These are phyloP conservation scores for Cadophora sp. DNA, from an alignment of 2,329 filamentous ascomycete species.

Conservation along the genomic window DNA sequence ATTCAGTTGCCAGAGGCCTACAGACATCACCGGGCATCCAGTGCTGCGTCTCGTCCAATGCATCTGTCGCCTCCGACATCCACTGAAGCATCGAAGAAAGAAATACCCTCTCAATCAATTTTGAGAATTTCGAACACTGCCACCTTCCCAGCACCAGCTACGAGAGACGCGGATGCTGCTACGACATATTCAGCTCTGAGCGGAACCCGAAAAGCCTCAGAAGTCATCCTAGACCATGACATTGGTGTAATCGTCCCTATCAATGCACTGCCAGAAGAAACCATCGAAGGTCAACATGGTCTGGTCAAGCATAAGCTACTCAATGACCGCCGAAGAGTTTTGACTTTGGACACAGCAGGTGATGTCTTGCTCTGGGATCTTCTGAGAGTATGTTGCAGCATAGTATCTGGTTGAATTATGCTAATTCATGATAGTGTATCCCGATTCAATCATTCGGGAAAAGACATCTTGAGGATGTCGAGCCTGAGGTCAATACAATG, in stretches of 20 bases:
- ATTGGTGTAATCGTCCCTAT: slow-evolving; percentile 64
- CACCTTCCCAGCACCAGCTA: slow-evolving; percentile 66
- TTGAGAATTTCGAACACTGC: slow-evolving; percentile 86
- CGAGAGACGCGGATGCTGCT: slow-evolving; percentile 61
- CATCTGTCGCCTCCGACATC: slow-evolving; percentile 46
- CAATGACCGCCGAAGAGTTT: slow-evolving; percentile 86
- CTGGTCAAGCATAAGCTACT: slow-evolving; percentile 91
- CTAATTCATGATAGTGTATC: slow-evolving; percentile 66
- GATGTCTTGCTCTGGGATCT: slow-evolving; percentile 97
- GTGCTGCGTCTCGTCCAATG: slow-evolving; percentile 48
- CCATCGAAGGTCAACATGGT: slow-evolving; percentile 93
- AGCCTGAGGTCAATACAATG: slow-evolving; percentile 82
- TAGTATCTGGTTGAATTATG: slow-evolving; percentile 30
- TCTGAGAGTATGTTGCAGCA: slow-evolving; percentile 65
- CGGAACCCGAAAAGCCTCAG: slow-evolving; percentile 61
- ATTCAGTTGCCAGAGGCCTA: slow-evolving; percentile 68
- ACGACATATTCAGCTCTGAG: slow-evolving; percentile 55
- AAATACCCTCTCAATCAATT: slow-evolving; percentile 79
- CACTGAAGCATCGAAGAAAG: slow-evolving; percentile 55
- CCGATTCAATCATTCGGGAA: slow-evolving; percentile 94
- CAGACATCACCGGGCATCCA: slow-evolving; percentile 56
- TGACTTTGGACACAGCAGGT: slow-evolving; percentile 93
- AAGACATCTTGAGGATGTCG: slow-evolving; percentile 90
- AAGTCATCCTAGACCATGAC: slow-evolving; percentile 58
- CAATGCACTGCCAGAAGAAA: slow-evolving; percentile 74